These are phyloP conservation scores for Aspergillus viridinutans DNA, from an alignment of 2,329 filamentous ascomycete species.

Conservation along the genomic window DNA sequence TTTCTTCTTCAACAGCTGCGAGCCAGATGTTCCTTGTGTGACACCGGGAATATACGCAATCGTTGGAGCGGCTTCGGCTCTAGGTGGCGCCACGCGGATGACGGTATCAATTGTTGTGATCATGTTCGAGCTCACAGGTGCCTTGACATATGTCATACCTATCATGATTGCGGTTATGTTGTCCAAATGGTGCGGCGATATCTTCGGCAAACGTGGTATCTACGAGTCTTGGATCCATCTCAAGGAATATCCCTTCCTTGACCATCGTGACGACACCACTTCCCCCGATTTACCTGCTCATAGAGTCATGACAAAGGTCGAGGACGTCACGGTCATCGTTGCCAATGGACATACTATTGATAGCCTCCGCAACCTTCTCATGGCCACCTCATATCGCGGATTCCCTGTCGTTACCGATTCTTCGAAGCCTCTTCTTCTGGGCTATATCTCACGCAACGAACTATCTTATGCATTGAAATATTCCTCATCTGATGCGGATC, in stretches of 20 bases:
- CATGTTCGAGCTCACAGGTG: constrained; percentile 97
- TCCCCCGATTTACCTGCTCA: constrained; percentile 82
- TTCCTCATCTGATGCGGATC: constrained; percentile 46
- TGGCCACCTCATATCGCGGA: constrained; percentile 73
- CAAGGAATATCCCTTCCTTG: constrained; percentile 91
- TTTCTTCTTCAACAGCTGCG: constrained; percentile 73
- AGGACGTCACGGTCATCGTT: constrained; percentile 83
- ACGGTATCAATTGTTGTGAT: constrained; percentile 98
- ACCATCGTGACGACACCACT: constrained; percentile 74
- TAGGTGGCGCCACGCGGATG: constrained; percentile 90
- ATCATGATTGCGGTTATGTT: constrained; percentile 99
- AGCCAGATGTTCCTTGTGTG: constrained; percentile 80
- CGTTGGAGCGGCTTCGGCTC: constrained; percentile 88
- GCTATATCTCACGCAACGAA: constrained; percentile 91
- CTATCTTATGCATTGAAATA: constrained; percentile 73
- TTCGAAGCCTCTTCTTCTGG: constrained; percentile 72
- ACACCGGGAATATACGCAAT: constrained; percentile 96
- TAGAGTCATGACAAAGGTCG: constrained; percentile 86
- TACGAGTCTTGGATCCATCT: constrained; percentile 98
- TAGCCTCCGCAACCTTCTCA: constrained; percentile 66
- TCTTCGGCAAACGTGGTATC: constrained; percentile 86
- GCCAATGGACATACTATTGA: constrained; percentile 84
- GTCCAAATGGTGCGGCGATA: constrained; percentile 96
- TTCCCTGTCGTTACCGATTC: constrained; percentile 85
- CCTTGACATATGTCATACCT: constrained; percentile 90